Conservation (phyloP, 192 early-diverging fungal genomes). For the Neocallimastix lanati region DNA sequence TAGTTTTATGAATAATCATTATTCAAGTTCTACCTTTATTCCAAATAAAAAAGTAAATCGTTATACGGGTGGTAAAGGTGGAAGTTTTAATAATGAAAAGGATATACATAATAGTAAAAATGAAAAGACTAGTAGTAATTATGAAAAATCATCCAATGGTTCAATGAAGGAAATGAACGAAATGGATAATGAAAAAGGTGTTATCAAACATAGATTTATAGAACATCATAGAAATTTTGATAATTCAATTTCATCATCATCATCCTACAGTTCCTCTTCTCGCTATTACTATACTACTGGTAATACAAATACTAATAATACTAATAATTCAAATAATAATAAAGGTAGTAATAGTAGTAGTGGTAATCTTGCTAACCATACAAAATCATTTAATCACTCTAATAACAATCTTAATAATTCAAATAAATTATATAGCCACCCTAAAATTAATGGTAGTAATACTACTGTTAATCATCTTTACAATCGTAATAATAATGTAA, state of each 20-base stretch:
- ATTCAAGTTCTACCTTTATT: neutral
- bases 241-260: neutral
- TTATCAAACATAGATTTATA: neutral
- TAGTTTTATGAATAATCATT: neutral
- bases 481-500: slow-evolving; percentile 2
- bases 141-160: too few relatives aligned
- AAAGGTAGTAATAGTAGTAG: neutral
- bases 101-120: neutral
- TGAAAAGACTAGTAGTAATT: neutral
- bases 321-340: neutral
- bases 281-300: neutral
- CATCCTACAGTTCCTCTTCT: neutral
- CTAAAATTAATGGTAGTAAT: slow-evolving; percentile 6
- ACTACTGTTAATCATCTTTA: neutral
- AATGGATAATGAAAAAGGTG: neutral
- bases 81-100: neutral
- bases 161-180: neutral
- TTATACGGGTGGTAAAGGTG: too few relatives aligned
- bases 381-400: neutral
- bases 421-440: too few relatives aligned
- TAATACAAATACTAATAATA: slow-evolving; percentile 7
- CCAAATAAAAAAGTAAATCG: neutral
- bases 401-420: too few relatives aligned
- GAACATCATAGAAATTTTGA: neutral
- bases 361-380: neutral